Evolutionary conservation across 1,284 basidiomycete species (phyloP), one percentile per base, ranked within the genome.

Genomic region (Grifola frondosa): DNA sequence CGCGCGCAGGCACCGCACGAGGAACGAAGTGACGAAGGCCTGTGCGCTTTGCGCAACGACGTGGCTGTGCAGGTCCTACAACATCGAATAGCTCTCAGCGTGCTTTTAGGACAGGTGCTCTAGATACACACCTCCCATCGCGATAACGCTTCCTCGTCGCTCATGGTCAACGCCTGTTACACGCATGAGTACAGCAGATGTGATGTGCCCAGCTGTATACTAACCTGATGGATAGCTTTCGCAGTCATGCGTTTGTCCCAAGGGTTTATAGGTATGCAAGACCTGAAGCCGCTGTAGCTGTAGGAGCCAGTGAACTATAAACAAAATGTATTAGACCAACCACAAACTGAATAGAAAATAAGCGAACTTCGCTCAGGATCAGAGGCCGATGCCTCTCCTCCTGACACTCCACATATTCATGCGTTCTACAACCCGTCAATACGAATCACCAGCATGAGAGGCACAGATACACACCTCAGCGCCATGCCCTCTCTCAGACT

Each of bases 401-500:
- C 59, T 89, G 88, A 54, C 86, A 90, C 60, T 90, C 86, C 11
- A 93, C 88, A 60, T 83, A 93, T 62, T 92, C 91, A 59, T 91
- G 88, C 7, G 85, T 82, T 29, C 87, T 70, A 15, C 50, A 43
- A 31, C 10, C 10, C 11, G 12, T 39, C 15, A 31, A 22, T 12
- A 17, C 13, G 30, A 6, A 25, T 8, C 17, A 29, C 16, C 12
- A 20, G 22, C 20, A 30, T 1, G 20, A 21, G 11, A 9, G 21
- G 28, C 12, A 28, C 21, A 12, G n/a, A 22, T 12, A 45, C 57
- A n/a, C 37, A 63, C 58, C 76, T 71, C 41, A 91, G 65, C 22
- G 89, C 90, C 91, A 93, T 94, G 1, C 91, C 91, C 64, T 94
- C 91, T 6, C 91, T 73, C 59, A 94, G 65, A 61, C 83, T 86